phyloP scores from a whole-genome alignment of 306 rosid species.

The Vachellia pachyceras region DNA sequence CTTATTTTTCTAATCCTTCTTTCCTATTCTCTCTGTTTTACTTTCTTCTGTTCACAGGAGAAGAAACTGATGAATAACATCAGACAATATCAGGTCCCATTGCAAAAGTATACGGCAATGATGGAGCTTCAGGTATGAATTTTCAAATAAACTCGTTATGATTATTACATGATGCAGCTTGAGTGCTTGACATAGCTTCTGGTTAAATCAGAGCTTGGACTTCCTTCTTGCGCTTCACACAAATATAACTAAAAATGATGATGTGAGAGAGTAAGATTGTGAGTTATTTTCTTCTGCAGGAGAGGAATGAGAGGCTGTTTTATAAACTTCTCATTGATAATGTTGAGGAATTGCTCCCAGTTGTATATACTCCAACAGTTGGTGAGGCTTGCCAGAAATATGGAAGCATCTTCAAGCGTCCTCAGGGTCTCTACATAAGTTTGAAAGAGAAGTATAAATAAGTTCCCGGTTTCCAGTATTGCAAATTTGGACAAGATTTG shows the following conservation, averaged over 20 bases:
- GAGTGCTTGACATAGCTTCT: conserved; percentile 22
- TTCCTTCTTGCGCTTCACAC: conserved; percentile 3
- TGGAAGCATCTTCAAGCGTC: conserved; percentile 95
- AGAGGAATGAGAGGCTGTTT: conserved; percentile 76
- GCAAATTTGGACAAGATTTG: conserved; percentile 9
- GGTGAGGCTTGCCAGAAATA: conserved; percentile 86
- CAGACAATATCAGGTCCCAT: conserved; percentile 81
- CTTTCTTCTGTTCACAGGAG: conserved; percentile 55
- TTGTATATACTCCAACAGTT: conserved; percentile 78
- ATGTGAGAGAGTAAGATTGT: conserved; percentile 1
- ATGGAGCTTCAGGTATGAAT: conserved; percentile 87
- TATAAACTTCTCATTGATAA: conserved; percentile 72
- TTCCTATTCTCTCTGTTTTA: conserved; percentile 6
- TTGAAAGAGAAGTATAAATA: conserved; percentile 81
- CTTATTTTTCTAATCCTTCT: background rate
- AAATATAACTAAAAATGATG: conserved; percentile 3
- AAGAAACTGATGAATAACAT: conserved; percentile 69
- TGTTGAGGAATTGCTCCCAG: conserved; percentile 76
- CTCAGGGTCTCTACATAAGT: conserved; percentile 98
- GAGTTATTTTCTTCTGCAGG: conserved; percentile 59
- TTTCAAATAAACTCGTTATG: conserved; percentile 15
- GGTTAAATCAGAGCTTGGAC: background rate
- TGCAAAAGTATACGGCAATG: conserved; percentile 83
- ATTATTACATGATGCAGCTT: conserved; percentile 17
- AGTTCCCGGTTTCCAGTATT: conserved; percentile 5